phyloP scores from a whole-genome alignment of 768 basidiomycete species.

The Naganishia friedmannii region DNA sequence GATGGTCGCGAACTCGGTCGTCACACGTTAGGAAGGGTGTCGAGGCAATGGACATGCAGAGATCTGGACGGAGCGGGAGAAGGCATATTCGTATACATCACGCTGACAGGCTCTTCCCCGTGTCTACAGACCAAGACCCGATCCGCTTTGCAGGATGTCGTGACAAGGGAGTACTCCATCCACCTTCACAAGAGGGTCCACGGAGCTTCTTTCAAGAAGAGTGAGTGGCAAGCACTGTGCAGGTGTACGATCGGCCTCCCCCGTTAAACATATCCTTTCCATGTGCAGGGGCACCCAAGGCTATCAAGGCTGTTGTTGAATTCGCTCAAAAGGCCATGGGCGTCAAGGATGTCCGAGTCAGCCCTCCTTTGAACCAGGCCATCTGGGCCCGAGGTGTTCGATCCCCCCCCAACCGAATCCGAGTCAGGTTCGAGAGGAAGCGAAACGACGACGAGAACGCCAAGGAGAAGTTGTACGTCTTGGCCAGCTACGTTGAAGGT shows the following conservation, averaged over 20 bases:
- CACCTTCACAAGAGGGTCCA: conserved; percentile 93
- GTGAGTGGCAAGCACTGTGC: conserved; percentile 47
- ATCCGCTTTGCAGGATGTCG: conserved; percentile 95
- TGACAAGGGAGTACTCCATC: conserved; percentile 97
- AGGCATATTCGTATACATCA: background rate
- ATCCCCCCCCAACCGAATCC: conserved; percentile 83
- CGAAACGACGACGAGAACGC: conserved; percentile 99
- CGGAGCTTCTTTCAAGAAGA: conserved; percentile 93
- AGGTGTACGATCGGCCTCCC: background rate
- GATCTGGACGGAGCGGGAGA: background rate
- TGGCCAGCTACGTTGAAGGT: conserved; percentile 77
- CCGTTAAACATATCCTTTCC: background rate
- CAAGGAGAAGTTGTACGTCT: conserved; percentile 94
- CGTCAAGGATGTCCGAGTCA: conserved; percentile 85
- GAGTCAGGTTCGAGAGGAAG: conserved; percentile 94
- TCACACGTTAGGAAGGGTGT: background rate
- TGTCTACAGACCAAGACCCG: conserved; percentile 66
- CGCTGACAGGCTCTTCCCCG: background rate
- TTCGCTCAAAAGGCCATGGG: conserved; percentile 96
- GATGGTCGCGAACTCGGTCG: too few species aligned
- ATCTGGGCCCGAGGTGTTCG: conserved; percentile 93
- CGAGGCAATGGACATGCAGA: too few species aligned
- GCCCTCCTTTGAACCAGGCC: conserved; percentile 93
- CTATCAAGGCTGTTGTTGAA: conserved; percentile 85
- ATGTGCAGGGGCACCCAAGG: conserved; percentile 68